Conservation (phyloP, 208 protist genomes). For the Leishmania major region DNA sequence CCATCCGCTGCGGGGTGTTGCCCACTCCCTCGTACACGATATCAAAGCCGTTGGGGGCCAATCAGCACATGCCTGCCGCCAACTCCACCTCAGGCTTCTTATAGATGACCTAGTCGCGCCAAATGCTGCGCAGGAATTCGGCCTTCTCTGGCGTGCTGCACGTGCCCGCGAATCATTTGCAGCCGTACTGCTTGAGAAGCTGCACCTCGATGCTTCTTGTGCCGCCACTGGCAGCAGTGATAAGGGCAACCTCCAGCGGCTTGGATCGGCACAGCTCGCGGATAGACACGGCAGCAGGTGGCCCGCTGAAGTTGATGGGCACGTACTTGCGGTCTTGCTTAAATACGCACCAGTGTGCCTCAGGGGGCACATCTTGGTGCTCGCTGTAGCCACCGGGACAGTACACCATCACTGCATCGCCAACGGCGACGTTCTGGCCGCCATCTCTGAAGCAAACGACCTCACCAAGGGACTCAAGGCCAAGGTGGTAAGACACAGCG, state of each 20-base stretch:
- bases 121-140: slow-evolving; percentile 46
- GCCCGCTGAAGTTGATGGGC: slow-evolving; percentile 35
- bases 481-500: slow-evolving; percentile 31
- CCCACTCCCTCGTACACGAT: slow-evolving; percentile 63
- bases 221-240: slow-evolving; percentile 65
- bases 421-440: slow-evolving; percentile 27
- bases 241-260: slow-evolving; percentile 39
- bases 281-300: slow-evolving; percentile 42
- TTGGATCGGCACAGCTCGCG: slow-evolving; percentile 35
- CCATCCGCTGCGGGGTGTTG: slow-evolving; percentile 34
- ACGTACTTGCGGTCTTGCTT: slow-evolving; percentile 30
- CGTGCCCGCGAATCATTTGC: slow-evolving; percentile 57
- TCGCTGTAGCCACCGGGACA: slow-evolving; percentile 38
- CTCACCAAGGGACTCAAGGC: slow-evolving; percentile 38
- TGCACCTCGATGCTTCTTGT: slow-evolving; percentile 66
- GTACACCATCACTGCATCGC: slow-evolving; percentile 33
- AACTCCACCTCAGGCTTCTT: slow-evolving; percentile 37
- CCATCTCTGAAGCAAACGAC: slow-evolving; percentile 25
- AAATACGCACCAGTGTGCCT: slow-evolving; percentile 23
- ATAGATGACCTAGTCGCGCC: slow-evolving; percentile 58
- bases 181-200: slow-evolving; percentile 54
- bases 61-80: slow-evolving; percentile 16
- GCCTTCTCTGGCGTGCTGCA: slow-evolving; percentile 55
- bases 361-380: slow-evolving; percentile 34
- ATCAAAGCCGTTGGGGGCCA: slow-evolving; percentile 49